Conservation (phyloP, 495 filamentous ascomycete species). For the Penicillium longicatenatum region DNA sequence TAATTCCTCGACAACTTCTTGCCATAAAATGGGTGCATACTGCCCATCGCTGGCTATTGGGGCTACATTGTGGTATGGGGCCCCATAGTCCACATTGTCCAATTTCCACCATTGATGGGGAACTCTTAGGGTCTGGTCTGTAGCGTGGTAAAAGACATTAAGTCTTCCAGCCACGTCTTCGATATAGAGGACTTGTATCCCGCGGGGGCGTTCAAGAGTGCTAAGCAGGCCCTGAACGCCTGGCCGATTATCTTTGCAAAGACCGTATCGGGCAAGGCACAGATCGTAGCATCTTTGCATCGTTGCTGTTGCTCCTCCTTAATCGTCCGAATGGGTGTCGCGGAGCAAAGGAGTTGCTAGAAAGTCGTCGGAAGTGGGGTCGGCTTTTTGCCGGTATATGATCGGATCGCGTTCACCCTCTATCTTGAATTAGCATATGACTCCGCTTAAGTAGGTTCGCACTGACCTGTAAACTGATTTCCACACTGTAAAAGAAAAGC, state of each 20-base stretch:
- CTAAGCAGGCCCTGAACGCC: neutral
- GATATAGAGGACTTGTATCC: neutral
- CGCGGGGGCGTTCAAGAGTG: neutral
- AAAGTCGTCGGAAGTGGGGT: neutral
- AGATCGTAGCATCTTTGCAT: neutral
- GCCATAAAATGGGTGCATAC: neutral
- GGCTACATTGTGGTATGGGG: neutral
- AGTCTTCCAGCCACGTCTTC: neutral
- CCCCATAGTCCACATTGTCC: neutral
- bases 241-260: neutral
- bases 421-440: neutral
- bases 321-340: neutral
- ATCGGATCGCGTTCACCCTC: neutral
- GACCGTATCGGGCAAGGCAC: neutral
- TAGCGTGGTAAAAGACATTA: neutral
- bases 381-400: neutral
- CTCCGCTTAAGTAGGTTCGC: neutral
- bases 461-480: neutral
- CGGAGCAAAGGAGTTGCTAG: neutral
- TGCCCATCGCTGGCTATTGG: neutral
- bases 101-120: neutral
- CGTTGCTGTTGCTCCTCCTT: neutral
- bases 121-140: neutral
- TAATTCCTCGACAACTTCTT: neutral
- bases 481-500: neutral